These are phyloP conservation scores for Phytophthora citrophthora DNA, from an alignment of 352 stramenopile species.

Conservation along the genomic window DNA sequence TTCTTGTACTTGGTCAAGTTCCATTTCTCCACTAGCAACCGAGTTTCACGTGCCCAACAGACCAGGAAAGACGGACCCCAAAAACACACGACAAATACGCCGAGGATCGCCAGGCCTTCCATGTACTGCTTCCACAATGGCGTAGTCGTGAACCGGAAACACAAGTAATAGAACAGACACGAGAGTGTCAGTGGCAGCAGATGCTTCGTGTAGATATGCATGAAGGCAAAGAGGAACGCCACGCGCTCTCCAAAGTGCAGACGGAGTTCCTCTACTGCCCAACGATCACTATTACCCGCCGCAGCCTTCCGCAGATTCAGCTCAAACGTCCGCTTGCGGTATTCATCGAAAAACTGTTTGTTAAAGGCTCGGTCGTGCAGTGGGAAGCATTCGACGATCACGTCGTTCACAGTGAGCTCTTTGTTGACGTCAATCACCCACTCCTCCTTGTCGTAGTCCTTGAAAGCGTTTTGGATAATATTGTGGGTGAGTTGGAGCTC, in stretches of 20 bases:
- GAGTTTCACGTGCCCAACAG: conserved; percentile 88
- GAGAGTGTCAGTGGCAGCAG: conserved; percentile 70
- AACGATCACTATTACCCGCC: conserved; percentile 81
- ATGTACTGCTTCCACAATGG: conserved; percentile 79
- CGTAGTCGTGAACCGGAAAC: conserved; percentile 65
- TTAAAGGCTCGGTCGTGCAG: conserved; percentile 88
- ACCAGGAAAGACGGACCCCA: conserved; percentile 86
- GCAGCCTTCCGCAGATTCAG: conserved; percentile 70
- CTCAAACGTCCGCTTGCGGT: conserved; percentile 83
- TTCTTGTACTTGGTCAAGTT: conserved; percentile 90
- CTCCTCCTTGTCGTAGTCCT: conserved; percentile 89
- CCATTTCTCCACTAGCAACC: conserved; percentile 89
- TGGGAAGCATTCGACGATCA: conserved; percentile 84
- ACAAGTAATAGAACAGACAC: conserved; percentile 80
- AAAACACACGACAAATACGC: conserved; percentile 77
- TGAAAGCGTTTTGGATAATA: conserved; percentile 88
- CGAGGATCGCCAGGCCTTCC: conserved; percentile 69
- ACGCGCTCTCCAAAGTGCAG: conserved; percentile 90
- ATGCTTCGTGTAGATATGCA: conserved; percentile 92
- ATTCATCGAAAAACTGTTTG: conserved; percentile 89
- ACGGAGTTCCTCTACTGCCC: conserved; percentile 86
- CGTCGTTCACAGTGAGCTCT: conserved; percentile 76
- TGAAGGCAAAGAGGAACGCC: conserved; percentile 90
- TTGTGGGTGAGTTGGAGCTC: conserved; percentile 90
- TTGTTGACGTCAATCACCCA: conserved; percentile 89